These are phyloP conservation scores for Strigomonas culicis DNA, from an alignment of 208 protist genomes.

Conservation along the genomic window DNA sequence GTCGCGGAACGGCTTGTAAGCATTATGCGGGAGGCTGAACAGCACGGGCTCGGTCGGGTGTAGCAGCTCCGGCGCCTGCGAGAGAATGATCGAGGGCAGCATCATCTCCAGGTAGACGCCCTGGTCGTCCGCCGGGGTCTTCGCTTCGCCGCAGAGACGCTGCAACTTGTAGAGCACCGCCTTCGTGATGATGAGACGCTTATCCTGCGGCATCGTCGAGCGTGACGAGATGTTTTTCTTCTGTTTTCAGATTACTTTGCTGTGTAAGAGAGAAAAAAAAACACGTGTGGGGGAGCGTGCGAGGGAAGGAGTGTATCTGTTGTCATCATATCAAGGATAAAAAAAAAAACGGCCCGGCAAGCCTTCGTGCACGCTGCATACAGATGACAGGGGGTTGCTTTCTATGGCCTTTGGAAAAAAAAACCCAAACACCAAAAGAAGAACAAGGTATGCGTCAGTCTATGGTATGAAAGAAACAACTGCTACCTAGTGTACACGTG, in stretches of 20 bases:
- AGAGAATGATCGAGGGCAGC: conserved; percentile 51
- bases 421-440: too few species aligned
- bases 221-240: not conserved
- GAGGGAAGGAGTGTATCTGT: not conserved
- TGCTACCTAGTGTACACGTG: too few species aligned
- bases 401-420: too few species aligned
- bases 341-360: conserved; percentile 1
- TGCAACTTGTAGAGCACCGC: conserved; percentile 81
- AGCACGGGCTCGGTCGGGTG: conserved; percentile 21
- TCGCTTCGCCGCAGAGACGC: conserved; percentile 37
- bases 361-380: not conserved
- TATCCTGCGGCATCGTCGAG: conserved; percentile 76
- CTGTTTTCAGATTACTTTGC: not conserved
- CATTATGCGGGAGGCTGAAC: conserved; percentile 58
- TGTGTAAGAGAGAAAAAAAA: conserved; percentile 12
- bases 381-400: too few species aligned
- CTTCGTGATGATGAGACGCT: conserved; percentile 83
- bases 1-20: conserved; percentile 23
- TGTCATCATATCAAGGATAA: not conserved
- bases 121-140: conserved; percentile 28
- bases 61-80: conserved; percentile 67
- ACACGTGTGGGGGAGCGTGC: not conserved
- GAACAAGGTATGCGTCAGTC: too few species aligned
- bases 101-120: conserved; percentile 75
- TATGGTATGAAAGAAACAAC: too few species aligned